Percentiles rank a stretch among this genome's conserved stretches.
Evolutionary conservation across 2,329 filamentous ascomycete species (phyloP).

Genomic region (Westerdykella aurantiaca): DNA sequence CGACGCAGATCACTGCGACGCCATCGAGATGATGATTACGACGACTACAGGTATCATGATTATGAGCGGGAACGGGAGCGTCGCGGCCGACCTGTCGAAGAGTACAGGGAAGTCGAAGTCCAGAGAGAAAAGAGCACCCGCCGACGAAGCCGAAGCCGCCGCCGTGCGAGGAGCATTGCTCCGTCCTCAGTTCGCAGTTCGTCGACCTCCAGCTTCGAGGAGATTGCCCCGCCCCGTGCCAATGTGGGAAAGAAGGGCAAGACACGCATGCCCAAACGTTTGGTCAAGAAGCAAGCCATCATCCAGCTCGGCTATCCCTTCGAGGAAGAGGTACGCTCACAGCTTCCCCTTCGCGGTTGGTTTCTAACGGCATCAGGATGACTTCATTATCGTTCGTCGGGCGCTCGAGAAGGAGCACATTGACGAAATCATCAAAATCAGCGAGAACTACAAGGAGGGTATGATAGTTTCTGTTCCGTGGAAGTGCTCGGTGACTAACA

Average conservation of each 20-base stretch:
- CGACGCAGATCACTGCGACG: constrained; percentile 45
- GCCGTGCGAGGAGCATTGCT: constrained; percentile 25
- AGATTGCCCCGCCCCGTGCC: constrained; percentile 29
- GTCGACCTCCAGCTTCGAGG: constrained; percentile 40
- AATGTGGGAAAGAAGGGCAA: constrained; percentile 62
- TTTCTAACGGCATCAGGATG: constrained; percentile 53
- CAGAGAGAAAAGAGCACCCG: constrained; percentile 40
- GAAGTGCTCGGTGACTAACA: not conserved
- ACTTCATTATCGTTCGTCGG: constrained; percentile 73
- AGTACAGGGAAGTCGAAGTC: constrained; percentile 47
- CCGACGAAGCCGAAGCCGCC: constrained; percentile 14
- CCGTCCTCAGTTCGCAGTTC: constrained; percentile 32
- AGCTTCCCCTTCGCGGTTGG: not conserved
- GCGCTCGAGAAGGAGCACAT: constrained; percentile 88
- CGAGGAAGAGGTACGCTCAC: constrained; percentile 66
- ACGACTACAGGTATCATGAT: constrained; percentile 49
- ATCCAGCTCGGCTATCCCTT: constrained; percentile 82
- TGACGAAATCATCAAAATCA: constrained; percentile 78
- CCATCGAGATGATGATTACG: constrained; percentile 64
- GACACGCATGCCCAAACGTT: constrained; percentile 75
- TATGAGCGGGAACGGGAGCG: constrained; percentile 9
- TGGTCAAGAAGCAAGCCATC: constrained; percentile 75
- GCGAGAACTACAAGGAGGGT: constrained; percentile 62
- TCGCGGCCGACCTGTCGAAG: constrained; percentile 25
- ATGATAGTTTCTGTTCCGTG: constrained; percentile 10